phyloP scores from a whole-genome alignment of 441 rosid genomes.

The Croton setiger region DNA sequence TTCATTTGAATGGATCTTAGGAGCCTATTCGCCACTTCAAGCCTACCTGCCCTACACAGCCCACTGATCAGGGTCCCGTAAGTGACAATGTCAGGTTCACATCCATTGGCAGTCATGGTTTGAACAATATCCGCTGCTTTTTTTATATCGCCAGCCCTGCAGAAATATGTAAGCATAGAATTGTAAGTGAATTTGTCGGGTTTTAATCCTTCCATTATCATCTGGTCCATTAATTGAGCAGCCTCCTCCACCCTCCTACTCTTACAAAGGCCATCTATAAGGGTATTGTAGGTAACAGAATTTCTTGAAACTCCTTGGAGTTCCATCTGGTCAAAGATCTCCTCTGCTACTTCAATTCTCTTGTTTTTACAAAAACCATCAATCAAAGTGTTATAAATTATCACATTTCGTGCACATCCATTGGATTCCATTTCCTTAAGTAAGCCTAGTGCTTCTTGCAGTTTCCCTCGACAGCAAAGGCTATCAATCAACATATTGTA shows the following conservation, averaged over 20 bases:
- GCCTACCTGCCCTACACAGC: slow-evolving; percentile 80
- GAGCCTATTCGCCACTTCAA: slow-evolving; percentile 64
- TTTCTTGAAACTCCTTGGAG: slow-evolving; percentile 82
- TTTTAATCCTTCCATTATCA: slow-evolving; percentile 87
- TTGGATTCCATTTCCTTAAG: slow-evolving; percentile 78
- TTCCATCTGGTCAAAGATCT: slow-evolving; percentile 94
- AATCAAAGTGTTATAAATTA: slow-evolving; percentile 87
- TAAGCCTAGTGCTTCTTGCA: slow-evolving; percentile 60
- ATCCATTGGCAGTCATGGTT: slow-evolving; percentile 70
- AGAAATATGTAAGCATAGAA: slow-evolving; percentile 73
- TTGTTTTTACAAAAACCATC: slow-evolving; percentile 83
- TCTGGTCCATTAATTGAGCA: slow-evolving; percentile 86
- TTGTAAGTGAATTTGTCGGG: slow-evolving; percentile 89
- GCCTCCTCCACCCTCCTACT: slow-evolving; percentile 79
- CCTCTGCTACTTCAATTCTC: slow-evolving; percentile 74
- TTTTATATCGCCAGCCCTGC: slow-evolving; percentile 71
- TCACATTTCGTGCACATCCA: slow-evolving; percentile 70
- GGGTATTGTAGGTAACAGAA: slow-evolving; percentile 79
- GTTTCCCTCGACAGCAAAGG: slow-evolving; percentile 61
- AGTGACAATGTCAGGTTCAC: slow-evolving; percentile 82
- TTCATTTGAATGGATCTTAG: slow-evolving; percentile 76
- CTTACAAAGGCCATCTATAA: slow-evolving; percentile 85
- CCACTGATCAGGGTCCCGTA: slow-evolving; percentile 83
- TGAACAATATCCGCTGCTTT: slow-evolving; percentile 82
- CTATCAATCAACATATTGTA: slow-evolving; percentile 80